Evolutionary conservation across 768 basidiomycete species (phyloP).

Genomic region (Pulveroboletus sp.): DNA sequence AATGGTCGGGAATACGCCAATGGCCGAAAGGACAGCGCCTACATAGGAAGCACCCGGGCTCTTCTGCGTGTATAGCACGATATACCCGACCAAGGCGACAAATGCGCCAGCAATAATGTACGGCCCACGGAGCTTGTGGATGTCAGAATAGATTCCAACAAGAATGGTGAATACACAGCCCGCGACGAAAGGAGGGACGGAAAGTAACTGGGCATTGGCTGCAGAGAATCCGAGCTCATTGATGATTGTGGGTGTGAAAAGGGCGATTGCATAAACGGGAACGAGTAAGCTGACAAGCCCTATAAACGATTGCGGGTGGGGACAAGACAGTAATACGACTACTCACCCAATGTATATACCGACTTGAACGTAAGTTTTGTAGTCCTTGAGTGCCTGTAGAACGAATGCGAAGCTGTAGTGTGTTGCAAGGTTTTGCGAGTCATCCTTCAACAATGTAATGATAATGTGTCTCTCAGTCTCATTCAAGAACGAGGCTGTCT

Average conservation of each 20-base stretch:
- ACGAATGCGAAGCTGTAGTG: constrained; percentile 43
- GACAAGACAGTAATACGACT: background rate
- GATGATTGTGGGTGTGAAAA: constrained; percentile 51
- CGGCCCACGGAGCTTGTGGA: constrained; percentile 42
- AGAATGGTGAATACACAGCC: constrained; percentile 43
- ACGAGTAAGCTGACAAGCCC: constrained; percentile 35
- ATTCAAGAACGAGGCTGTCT: constrained; percentile 51
- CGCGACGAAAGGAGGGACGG: constrained; percentile 46
- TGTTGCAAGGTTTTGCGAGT: constrained; percentile 40
- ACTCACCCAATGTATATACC: constrained; percentile 40
- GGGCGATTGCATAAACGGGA: constrained; percentile 45
- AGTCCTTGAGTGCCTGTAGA: constrained; percentile 45
- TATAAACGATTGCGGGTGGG: background rate
- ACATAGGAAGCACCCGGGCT: constrained; percentile 34
- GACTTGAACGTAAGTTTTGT: constrained; percentile 34
- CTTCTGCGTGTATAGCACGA: constrained; percentile 40
- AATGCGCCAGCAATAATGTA: constrained; percentile 42
- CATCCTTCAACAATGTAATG: constrained; percentile 35
- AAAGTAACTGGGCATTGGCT: constrained; percentile 47
- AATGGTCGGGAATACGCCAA: constrained; percentile 51
- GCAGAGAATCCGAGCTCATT: constrained; percentile 48
- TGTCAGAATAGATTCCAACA: constrained; percentile 42
- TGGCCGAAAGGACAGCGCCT: constrained; percentile 47
- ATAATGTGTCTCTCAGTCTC: constrained; percentile 38
- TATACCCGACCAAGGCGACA: constrained; percentile 49